Evolutionary conservation across 177 flowering plant genomes (phyloP).

Genomic region (Tripterygium wilfordii): DNA sequence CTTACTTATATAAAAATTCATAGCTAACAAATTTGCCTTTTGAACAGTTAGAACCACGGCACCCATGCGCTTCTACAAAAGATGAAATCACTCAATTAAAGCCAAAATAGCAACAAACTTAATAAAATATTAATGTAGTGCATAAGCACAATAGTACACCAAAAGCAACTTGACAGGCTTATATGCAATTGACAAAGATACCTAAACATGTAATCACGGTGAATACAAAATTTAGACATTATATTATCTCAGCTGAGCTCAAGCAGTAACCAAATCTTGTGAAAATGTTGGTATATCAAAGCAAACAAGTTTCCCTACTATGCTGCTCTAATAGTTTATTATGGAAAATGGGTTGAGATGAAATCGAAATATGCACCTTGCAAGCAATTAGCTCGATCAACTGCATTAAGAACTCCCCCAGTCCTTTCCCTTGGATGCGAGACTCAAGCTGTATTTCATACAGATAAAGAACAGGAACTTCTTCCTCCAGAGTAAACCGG

Average conservation of each 20-base stretch:
- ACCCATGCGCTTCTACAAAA: slow-evolving; percentile 59
- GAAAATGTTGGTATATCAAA: too few relatives aligned
- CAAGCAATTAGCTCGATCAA: slow-evolving; percentile 81
- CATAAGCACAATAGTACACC: not conserved
- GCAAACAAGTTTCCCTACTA: too few relatives aligned
- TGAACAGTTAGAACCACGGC: slow-evolving; percentile 95
- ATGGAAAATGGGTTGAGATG: too few relatives aligned
- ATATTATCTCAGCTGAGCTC: too few relatives aligned
- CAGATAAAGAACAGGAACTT: slow-evolving; percentile 79
- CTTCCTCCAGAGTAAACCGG: slow-evolving; percentile 81
- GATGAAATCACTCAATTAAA: not conserved
- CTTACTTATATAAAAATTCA: slow-evolving; percentile 66
- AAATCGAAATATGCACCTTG: too few relatives aligned
- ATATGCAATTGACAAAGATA: too few relatives aligned
- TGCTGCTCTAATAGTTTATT: too few relatives aligned
- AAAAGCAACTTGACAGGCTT: not conserved
- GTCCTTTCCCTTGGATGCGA: slow-evolving; percentile 68
- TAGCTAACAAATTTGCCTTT: slow-evolving; percentile 56
- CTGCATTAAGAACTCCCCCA: slow-evolving; percentile 84
- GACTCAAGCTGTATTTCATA: slow-evolving; percentile 89
- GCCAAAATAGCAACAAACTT: too few relatives aligned
- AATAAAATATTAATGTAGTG: too few relatives aligned
- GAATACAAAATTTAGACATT: too few relatives aligned
- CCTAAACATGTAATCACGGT: not conserved
- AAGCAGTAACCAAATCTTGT: too few relatives aligned